Base-by-base conservation (phyloP, 2,329 filamentous ascomycete species). In the Lasiodiplodia theobromae region DNA sequence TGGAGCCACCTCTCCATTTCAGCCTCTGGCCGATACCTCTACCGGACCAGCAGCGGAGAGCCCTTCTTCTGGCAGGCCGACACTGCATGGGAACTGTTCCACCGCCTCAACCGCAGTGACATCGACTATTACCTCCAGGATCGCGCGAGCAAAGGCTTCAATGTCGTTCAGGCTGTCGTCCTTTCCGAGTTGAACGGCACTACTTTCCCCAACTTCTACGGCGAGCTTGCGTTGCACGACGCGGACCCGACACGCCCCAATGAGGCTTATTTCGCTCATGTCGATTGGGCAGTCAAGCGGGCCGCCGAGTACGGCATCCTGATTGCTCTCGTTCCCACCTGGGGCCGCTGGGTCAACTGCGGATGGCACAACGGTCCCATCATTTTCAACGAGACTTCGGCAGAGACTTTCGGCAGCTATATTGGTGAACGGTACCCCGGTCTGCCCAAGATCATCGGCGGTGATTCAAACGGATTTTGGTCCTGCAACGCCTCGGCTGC, bases 51-150 rank as follows among this genome's bases (percentile, higher is more conserved):
- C n/a, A 56, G 34, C 12, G 51, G 63, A 1, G 63, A 54, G 63
- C 63, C 34, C 8, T 56, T 66, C 23, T 44, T 66, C 34, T 66
- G 51, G 63, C n/a, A 44, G 14, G 51, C 51, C 14, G 63, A 66
- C 51, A 66, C 62, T 1, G 37, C n/a, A 10, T 66, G 63, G 63
- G 63, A 66, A 37, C 52, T 56, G 18, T 66, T 66, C 63, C 63
- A 66, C 63, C 63, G 63, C 14, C 63, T 66, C 10, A 57, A 47
- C 52, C 51, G 63, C 34, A 56, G 21, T 18, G 51, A 56, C 37
- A 66, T 34, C 51, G 51, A 56, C 37, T 18, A 31, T 6, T 66
- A 66, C 10, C 63, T 66, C 31, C 28, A 51, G 18, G 51, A 66
- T 25, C 63, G 63, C 2, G 63, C 63, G 4, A 44, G 34, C 34